These are phyloP conservation scores for Ephemerocybe angulata DNA, from an alignment of 768 basidiomycete species.

Conservation along the genomic window DNA sequence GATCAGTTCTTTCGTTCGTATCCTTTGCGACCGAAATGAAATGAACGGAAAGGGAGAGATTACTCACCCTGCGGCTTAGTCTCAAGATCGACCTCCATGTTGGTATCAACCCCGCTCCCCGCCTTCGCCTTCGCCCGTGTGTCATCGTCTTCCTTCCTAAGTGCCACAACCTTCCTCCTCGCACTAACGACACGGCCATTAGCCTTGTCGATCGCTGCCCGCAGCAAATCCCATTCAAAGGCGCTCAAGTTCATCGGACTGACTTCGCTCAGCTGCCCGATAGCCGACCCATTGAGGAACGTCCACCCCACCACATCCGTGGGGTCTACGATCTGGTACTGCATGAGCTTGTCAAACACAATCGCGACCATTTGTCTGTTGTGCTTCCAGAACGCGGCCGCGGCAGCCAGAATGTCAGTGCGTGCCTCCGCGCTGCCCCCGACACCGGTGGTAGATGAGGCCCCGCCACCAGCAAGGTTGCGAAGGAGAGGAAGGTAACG, in stretches of 20 bases:
- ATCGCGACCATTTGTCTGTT: constrained; percentile 87
- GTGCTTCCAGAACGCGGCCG: constrained; percentile 77
- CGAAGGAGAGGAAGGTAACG: constrained; percentile 82
- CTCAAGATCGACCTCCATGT: constrained; percentile 73
- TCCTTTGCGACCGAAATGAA: neutral
- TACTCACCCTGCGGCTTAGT: constrained; percentile 44
- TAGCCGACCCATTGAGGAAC: constrained; percentile 55
- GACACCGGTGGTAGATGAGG: constrained; percentile 30
- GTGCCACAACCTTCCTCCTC: constrained; percentile 62
- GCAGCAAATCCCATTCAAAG: constrained; percentile 84
- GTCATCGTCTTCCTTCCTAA: constrained; percentile 89
- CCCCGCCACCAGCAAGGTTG: constrained; percentile 50
- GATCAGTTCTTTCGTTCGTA: neutral
- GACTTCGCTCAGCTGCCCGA: constrained; percentile 35
- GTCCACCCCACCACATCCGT: constrained; percentile 86
- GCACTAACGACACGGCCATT: constrained; percentile 84
- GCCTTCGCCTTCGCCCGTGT: constrained; percentile 74
- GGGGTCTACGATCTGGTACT: constrained; percentile 96
- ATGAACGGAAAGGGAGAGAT: neutral
- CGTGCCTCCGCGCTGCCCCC: constrained; percentile 53
- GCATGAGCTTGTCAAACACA: constrained; percentile 96
- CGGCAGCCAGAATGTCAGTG: constrained; percentile 65
- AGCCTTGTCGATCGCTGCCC: constrained; percentile 82
- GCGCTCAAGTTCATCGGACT: constrained; percentile 46
- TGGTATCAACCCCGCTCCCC: constrained; percentile 40